Base-by-base conservation (phyloP, 2,329 filamentous ascomycete genomes). In the Fusarium chaquense region DNA sequence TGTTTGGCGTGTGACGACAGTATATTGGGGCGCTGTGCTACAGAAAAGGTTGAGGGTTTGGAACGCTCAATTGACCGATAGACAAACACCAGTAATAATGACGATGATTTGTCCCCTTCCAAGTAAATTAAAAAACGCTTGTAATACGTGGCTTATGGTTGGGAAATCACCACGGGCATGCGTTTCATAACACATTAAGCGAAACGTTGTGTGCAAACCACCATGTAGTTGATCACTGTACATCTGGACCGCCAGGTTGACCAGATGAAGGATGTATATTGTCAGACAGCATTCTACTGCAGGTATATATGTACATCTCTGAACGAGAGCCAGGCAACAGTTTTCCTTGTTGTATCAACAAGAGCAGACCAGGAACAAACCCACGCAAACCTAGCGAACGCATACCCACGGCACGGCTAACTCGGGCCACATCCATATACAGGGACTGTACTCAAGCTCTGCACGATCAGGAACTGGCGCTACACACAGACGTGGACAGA, bases 361-460 rank as follows among this genome's bases (percentile, higher is more conserved):
- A 32, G 33, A 30, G 33, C 22, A 18, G 20, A n/a, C 36, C 6
- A n/a, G 32, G 18, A 3, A 28, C 8, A 51, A 24, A n/a, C 47
- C 36, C 26, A 59, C 45, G 54, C 32, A 30, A n/a, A 35, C 40
- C 57, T 36, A 30, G 41, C 53, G 43, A 41, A 54, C 33, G 44
- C 51, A 65, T 15, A n/a, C 49, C 45, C 46, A 62, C 30, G 56
- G 62, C 56, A 56, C 28, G 57, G 63, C 28, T 51, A 47, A 54
- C 44, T 59, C 46, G 62, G 61, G 35, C 45, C 47, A 50, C 55
- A 53, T 20, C 38, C 35, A 50, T 35, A 15, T 13, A 10, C 18
- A 47, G 32, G 51, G 40, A n/a, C 32, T 32, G 49, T 43, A 35
- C 44, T 47, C 44, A 61, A 52, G 52, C 60, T 36, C 43, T 35